These are phyloP conservation scores for Benincasa hispida DNA, from an alignment of 306 rosid genomes.

Conservation along the genomic window DNA sequence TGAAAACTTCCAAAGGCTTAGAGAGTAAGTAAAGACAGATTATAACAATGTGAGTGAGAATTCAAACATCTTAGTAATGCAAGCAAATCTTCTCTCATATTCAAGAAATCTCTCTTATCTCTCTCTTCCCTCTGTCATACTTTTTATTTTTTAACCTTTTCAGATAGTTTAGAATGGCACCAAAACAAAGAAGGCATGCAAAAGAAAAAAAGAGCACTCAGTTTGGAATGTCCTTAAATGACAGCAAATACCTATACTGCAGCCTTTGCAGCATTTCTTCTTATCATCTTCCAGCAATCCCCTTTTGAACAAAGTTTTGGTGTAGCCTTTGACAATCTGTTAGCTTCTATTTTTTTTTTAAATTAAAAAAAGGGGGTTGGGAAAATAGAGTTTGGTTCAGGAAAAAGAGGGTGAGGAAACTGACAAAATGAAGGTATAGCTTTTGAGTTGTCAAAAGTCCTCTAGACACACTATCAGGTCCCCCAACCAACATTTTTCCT, in stretches of 20 bases:
- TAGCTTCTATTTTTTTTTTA: not conserved
- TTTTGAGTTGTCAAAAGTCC: constrained; percentile 9
- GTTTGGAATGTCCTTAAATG: not conserved
- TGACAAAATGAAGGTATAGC: not conserved
- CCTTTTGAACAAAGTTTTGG: not conserved
- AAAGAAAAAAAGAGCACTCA: not conserved
- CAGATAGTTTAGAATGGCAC: not conserved
- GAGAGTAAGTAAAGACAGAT: not conserved
- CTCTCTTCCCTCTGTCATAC: not conserved
- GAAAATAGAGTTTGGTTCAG: not conserved
- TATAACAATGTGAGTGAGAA: too few species aligned
- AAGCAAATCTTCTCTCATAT: not conserved
- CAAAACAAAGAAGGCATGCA: not conserved
- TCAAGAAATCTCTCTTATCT: too few species aligned
- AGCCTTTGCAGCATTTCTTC: not conserved
- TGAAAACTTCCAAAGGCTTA: not conserved
- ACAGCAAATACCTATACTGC: not conserved
- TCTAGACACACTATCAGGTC: not conserved
- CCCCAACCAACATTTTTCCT: not conserved
- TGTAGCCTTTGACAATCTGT: constrained; percentile 7
- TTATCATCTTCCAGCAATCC: not conserved
- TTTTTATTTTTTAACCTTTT: not conserved
- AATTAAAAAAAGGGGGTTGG: not conserved
- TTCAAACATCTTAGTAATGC: not conserved
- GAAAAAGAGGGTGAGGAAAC: not conserved